phyloP scores from a whole-genome alignment of 164 flowering plant species.

The Liquidambar formosana region DNA sequence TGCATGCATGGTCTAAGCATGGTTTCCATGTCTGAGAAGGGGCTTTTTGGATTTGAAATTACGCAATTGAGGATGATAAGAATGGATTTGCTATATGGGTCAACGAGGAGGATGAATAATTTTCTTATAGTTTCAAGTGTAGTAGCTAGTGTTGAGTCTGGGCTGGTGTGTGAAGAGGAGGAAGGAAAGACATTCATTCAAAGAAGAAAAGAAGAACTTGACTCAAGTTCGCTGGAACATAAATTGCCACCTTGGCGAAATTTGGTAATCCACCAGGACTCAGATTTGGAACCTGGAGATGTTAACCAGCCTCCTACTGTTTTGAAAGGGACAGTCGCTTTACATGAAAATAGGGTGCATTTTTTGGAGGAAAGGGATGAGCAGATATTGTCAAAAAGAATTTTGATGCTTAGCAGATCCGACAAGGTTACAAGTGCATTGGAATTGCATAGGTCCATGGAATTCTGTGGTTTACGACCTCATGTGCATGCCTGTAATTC shows the following conservation, averaged over 20 bases:
- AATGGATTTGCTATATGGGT: conserved; percentile 5
- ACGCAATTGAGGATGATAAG: not conserved
- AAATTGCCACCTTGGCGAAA: conserved; percentile 43
- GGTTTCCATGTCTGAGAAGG: conserved; percentile 3
- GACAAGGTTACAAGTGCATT: conserved; percentile 76
- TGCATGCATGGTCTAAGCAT: conserved; percentile 6
- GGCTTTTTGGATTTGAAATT: not conserved
- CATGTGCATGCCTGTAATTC: conserved; percentile 77
- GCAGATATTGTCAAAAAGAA: conserved; percentile 54
- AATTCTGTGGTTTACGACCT: conserved; percentile 51
- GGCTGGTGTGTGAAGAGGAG: conserved; percentile 24
- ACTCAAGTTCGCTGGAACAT: conserved; percentile 3
- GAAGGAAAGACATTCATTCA: conserved; percentile 2
- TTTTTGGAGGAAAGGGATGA: conserved; percentile 81
- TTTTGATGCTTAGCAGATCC: conserved; percentile 69
- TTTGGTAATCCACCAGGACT: conserved; percentile 13
- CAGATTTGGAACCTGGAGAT: conserved; percentile 6
- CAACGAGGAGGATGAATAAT: conserved; percentile 9
- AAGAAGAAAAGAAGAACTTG: conserved; percentile 20
- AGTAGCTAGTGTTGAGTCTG: conserved; percentile 28
- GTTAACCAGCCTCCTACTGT: conserved; percentile 4
- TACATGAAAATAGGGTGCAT: conserved; percentile 36
- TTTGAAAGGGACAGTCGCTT: not conserved
- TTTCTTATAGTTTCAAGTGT: not conserved
- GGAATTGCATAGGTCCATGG: conserved; percentile 68